Conservation (phyloP, 768 basidiomycete genomes). For the Trametes cingulata region DNA sequence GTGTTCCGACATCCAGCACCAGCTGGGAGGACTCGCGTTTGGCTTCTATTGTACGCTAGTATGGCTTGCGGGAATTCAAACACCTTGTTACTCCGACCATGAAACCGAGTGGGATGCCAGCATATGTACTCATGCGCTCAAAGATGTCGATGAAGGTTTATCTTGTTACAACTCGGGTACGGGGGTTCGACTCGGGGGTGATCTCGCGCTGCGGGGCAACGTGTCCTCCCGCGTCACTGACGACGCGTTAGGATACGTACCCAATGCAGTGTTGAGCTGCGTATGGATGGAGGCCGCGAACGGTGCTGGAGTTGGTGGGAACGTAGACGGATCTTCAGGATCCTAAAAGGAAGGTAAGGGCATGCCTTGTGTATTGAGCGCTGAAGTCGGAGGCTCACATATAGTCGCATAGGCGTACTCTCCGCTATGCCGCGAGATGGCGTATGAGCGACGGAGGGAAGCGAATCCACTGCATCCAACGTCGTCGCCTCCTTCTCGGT, state of each 20-base stretch:
- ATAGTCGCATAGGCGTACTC: neutral
- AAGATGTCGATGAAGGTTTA: no score
- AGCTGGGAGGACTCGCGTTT: no score
- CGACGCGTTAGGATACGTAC: neutral
- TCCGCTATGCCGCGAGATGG: neutral
- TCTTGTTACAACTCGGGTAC: no score
- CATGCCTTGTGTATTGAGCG: neutral
- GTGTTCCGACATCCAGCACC: conserved; percentile 48
- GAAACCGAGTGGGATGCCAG: no score
- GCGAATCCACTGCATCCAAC: neutral
- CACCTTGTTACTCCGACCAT: no score
- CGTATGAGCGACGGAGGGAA: neutral
- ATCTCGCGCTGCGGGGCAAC: neutral
- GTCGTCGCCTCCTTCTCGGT: neutral
- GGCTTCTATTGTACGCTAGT: neutral
- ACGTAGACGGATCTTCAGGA: conserved; percentile 9
- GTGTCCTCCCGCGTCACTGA: neutral
- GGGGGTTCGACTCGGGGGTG: no score
- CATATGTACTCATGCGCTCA: no score
- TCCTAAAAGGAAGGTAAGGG: neutral
- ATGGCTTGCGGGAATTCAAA: no score
- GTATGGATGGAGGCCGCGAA: neutral
- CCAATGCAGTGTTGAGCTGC: neutral
- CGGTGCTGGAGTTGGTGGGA: conserved; percentile 1
- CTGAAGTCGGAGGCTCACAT: neutral